A percentile compares a stretch with the other conserved stretches of the same genome.
phyloP scores from a whole-genome alignment of 495 filamentous ascomycete genomes.

The Saxispiralis lemnorum region DNA sequence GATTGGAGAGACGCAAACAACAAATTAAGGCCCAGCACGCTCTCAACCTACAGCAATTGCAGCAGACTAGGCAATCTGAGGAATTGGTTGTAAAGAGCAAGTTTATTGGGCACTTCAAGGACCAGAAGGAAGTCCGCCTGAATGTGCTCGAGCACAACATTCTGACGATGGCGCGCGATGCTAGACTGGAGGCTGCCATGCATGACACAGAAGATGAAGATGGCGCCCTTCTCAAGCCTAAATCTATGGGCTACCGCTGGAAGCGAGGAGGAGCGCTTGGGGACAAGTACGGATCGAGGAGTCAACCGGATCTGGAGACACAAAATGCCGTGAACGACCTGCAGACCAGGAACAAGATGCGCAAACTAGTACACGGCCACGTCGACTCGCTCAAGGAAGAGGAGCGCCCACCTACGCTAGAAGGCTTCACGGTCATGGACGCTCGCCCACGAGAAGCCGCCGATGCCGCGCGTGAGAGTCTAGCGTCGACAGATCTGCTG shows the following conservation, averaged over 20 bases:
- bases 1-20: slow-evolving; percentile 12
- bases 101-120: background rate
- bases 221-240: slow-evolving; percentile 9
- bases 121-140: slow-evolving; percentile 1
- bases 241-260: slow-evolving; percentile 5
- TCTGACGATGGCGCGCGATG: slow-evolving; percentile 4
- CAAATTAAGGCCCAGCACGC: slow-evolving; percentile 4
- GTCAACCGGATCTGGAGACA: slow-evolving; percentile 6
- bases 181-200: background rate
- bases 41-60: slow-evolving; percentile 2
- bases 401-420: background rate
- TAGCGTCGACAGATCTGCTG: background rate
- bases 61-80: background rate
- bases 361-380: slow-evolving; percentile 2
- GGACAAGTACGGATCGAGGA: slow-evolving; percentile 6
- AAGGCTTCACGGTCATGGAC: slow-evolving; percentile 10
- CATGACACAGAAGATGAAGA: slow-evolving; percentile 13
- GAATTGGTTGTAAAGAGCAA: slow-evolving; percentile 1
- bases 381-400: background rate
- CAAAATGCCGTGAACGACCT: slow-evolving; percentile 4
- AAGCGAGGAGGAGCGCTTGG: slow-evolving; percentile 5
- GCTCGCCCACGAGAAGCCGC: slow-evolving; percentile 1
- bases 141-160: slow-evolving; percentile 5
- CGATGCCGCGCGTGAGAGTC: background rate
- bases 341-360: slow-evolving; percentile 1